Evolutionary conservation across 805 yeast species (phyloP), one percentile per base, ranked within the genome.

Genomic region (Zygoascus flipseniorum): DNA sequence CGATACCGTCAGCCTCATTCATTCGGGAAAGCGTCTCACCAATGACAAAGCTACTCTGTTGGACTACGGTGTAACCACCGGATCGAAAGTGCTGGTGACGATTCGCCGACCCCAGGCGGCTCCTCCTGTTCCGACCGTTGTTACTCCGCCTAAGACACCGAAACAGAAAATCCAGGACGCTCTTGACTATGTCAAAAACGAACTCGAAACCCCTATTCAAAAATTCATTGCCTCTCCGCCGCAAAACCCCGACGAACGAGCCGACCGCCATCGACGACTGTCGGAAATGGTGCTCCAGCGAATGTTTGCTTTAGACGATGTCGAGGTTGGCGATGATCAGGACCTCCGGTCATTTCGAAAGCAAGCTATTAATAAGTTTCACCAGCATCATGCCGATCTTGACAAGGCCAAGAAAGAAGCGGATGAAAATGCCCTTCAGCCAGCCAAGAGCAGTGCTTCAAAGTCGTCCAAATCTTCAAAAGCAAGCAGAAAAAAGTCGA

Each of bases 21-120:
- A 58, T 45, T 54, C 55, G 31, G 61, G 61, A 35, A 61, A 59
- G 41, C 57, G 63, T 50, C 59, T 67, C 20, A 58, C 58, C n/a
- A 54, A 75, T 31, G 82, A 81, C 54, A 72, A 72, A 18, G 67
- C 72, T 32, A 78, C 74, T 53, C 60, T 82, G 51, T 77, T 83
- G 59, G 71, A 78, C 53, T 62, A 76, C 45, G 79, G 75, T 20
- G 74, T 82, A 20, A 76, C 75, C 53, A 81, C 85, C 0, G 85
- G 85, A 9, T 73, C 74, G 50, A 72, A 65, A 35, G 64, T 76
- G 43, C 48, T 63, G 43, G 64, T 54, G 10, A 42, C 61, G 19
- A 39, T 54, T 8, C 41, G 26, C 5, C 14, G 18, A 23, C 41
- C 52, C 5, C 26, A 46, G 2, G 43, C 42, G 14, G 35, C 31